Percentiles rank a stretch among this genome's conserved stretches.
phyloP scores from a whole-genome alignment of 306 rosid species.

The Casuarina cunninghamiana region DNA sequence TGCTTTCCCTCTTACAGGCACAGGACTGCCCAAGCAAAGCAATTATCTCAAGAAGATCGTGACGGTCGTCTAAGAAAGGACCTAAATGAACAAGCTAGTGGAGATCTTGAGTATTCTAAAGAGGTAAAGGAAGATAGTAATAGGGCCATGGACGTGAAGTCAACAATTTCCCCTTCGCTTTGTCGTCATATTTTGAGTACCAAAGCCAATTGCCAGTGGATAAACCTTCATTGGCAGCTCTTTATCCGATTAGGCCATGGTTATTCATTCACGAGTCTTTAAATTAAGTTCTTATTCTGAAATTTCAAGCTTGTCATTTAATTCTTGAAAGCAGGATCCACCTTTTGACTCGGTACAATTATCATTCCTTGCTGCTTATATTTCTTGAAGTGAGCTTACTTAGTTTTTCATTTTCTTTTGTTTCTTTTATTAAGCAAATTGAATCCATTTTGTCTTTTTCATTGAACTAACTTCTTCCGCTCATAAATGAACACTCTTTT shows the following conservation, averaged over 20 bases:
- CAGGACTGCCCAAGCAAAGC: conserved; percentile 38
- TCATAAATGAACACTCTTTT: background rate
- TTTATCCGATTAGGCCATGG: background rate
- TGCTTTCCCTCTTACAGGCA: conserved; percentile 38
- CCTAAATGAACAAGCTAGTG: conserved; percentile 20
- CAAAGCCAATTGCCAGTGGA: background rate
- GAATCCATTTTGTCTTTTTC: too few relatives aligned
- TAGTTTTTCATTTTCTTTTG: too few relatives aligned
- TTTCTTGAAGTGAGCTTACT: too few relatives aligned
- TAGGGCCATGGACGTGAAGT: background rate
- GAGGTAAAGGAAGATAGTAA: conserved; percentile 36
- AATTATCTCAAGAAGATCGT: conserved; percentile 26
- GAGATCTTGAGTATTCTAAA: conserved; percentile 32
- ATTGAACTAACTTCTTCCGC: too few relatives aligned
- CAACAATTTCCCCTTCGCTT: background rate
- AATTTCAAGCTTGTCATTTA: background rate
- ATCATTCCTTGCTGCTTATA: background rate
- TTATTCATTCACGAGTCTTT: background rate
- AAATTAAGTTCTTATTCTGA: background rate
- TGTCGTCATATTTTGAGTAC: background rate
- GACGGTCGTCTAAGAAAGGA: conserved; percentile 27
- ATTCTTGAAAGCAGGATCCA: too few relatives aligned
- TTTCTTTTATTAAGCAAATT: too few relatives aligned
- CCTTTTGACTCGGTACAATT: background rate
- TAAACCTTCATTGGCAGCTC: background rate